Percentiles rank a stretch among this genome's conserved stretches.
Evolutionary conservation across 148 eudicot genomes (phyloP).

Genomic region (Nyssa sinensis): DNA sequence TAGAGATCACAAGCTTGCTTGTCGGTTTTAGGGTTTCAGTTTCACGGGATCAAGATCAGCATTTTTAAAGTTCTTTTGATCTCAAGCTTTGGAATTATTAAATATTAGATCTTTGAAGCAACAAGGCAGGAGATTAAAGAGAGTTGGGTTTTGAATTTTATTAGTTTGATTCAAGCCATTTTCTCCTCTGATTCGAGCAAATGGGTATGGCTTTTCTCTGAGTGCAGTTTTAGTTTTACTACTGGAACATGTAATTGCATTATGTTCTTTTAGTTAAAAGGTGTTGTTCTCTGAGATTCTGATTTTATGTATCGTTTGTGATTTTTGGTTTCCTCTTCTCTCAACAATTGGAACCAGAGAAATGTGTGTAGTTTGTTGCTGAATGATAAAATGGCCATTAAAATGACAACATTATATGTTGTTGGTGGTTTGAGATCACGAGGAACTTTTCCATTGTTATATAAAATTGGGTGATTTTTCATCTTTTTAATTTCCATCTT

Average conservation of each 20-base stretch:
- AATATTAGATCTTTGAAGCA: constrained; percentile 12
- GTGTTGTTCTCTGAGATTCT: background rate
- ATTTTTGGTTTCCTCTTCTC: background rate
- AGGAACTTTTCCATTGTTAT: constrained; percentile 10
- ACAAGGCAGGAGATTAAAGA: constrained; percentile 1
- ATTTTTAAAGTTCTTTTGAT: background rate
- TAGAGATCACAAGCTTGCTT: constrained; percentile 1
- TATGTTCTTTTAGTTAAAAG: background rate
- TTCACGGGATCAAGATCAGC: background rate
- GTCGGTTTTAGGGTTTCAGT: background rate
- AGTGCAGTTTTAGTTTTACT: constrained; percentile 10
- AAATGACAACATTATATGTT: background rate
- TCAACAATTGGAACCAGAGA: background rate
- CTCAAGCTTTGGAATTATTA: constrained; percentile 10
- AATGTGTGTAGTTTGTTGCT: background rate
- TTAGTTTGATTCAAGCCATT: constrained; percentile 3
- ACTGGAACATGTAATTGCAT: background rate
- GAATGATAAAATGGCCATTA: background rate
- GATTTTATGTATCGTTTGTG: background rate
- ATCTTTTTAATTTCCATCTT: background rate
- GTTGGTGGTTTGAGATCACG: background rate
- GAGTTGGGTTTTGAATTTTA: background rate
- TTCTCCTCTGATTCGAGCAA: constrained; percentile 1
- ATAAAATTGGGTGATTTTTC: background rate
- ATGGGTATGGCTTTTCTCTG: constrained; percentile 21